Evolutionary conservation across 768 basidiomycete genomes (phyloP).

Genomic region (Mycena leptocephala): DNA sequence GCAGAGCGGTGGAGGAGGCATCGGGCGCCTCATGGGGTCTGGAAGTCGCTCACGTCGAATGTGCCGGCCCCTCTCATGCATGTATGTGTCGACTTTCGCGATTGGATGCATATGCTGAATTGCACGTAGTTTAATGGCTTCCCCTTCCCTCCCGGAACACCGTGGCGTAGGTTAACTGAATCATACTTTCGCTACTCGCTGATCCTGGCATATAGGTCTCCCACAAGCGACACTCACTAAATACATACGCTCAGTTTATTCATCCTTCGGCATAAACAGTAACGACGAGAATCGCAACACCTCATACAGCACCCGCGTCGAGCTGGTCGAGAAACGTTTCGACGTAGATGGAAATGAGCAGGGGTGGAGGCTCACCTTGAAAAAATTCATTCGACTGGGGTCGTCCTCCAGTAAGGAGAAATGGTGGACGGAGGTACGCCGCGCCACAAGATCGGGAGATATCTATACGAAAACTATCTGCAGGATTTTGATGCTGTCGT

Average conservation of each 20-base stretch:
- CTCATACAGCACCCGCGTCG: slow-evolving; percentile 66
- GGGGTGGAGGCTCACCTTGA: slow-evolving; percentile 55
- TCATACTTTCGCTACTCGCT: background rate
- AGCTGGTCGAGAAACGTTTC: slow-evolving; percentile 58
- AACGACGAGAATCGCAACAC: slow-evolving; percentile 57
- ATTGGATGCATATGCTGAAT: background rate
- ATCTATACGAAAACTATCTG: background rate
- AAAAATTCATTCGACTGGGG: slow-evolving; percentile 43
- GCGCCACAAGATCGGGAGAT: too few relatives aligned
- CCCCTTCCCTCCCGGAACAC: slow-evolving; percentile 49
- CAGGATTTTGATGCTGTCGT: slow-evolving; percentile 42
- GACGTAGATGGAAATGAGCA: slow-evolving; percentile 46
- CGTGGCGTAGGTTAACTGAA: slow-evolving; percentile 49
- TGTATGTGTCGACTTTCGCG: background rate
- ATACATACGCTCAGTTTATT: slow-evolving; percentile 61
- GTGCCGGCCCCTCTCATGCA: slow-evolving; percentile 56
- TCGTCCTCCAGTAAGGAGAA: slow-evolving; percentile 26
- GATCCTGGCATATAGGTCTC: slow-evolving; percentile 50
- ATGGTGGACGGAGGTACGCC: slow-evolving; percentile 37
- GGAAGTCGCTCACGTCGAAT: slow-evolving; percentile 53
- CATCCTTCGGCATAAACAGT: slow-evolving; percentile 58
- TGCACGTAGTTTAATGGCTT: slow-evolving; percentile 52
- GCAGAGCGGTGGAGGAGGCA: slow-evolving; percentile 47
- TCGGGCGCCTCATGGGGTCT: slow-evolving; percentile 56
- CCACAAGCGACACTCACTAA: slow-evolving; percentile 51